phyloP scores from a whole-genome alignment of 2,329 filamentous ascomycete species.

The Taxawa tesnikishii region DNA sequence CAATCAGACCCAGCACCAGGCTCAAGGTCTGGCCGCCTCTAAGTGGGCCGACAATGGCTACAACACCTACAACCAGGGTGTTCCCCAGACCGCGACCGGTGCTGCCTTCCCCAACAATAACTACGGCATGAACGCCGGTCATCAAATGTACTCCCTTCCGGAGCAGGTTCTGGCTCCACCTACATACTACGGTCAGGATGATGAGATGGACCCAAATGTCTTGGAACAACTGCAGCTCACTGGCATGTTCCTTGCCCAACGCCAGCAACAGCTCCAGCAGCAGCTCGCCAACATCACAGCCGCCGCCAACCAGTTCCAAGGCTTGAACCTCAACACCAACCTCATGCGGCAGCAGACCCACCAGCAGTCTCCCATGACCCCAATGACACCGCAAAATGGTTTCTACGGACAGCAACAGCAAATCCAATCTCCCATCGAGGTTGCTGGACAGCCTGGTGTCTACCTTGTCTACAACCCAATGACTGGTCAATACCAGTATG shows the following conservation, averaged over 20 bases:
- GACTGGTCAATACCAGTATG: constrained; percentile 73
- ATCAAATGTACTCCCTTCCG: constrained; percentile 54
- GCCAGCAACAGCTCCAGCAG: constrained; percentile 90
- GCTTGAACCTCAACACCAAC: constrained; percentile 50
- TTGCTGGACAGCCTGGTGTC: constrained; percentile 60
- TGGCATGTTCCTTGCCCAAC: constrained; percentile 83
- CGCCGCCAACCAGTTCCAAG: constrained; percentile 71
- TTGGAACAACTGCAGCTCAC: constrained; percentile 85
- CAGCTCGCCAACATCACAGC: constrained; percentile 76
- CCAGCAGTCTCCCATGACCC: constrained; percentile 25
- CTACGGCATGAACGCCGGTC: constrained; percentile 32
- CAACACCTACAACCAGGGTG: constrained; percentile 30
- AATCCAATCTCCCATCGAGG: constrained; percentile 52
- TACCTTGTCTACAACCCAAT: constrained; percentile 75
- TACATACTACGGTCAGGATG: constrained; percentile 58
- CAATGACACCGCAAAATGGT: constrained; percentile 41
- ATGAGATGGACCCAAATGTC: constrained; percentile 70
- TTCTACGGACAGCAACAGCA: constrained; percentile 57
- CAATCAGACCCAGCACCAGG: constrained; percentile 39
- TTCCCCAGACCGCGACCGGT: constrained; percentile 49
- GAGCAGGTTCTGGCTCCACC: constrained; percentile 84
- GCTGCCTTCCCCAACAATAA: constrained; percentile 31
- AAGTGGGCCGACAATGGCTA: constrained; percentile 31
- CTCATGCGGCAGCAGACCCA: constrained; percentile 13
- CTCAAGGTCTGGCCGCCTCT: constrained; percentile 32